Base-by-base conservation (phyloP, 768 basidiomycete genomes). In the Russula olivacea region DNA sequence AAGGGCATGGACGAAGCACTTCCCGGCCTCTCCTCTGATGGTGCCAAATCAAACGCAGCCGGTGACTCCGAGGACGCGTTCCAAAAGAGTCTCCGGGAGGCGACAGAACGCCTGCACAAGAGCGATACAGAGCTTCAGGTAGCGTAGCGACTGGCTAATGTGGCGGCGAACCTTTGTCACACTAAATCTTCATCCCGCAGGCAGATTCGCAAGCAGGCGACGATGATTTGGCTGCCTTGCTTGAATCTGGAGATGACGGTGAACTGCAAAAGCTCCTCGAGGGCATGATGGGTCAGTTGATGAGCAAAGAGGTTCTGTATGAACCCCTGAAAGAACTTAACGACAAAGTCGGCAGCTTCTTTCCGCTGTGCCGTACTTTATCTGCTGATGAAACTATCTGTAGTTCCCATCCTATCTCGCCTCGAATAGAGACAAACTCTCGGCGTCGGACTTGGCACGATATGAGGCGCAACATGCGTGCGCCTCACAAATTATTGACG, bases 261-360 rank as follows among this genome's bases (percentile, higher is more conserved):
- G 82, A 85, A 28, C 70, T 93, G 14, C 81, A 87, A 48, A 82
- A 79, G 0, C 75, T 93, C 64, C 78, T 96, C 10, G 91, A 94
- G 71, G 81, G 72, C 28, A 88, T 95, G 83, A 91, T 93, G 89
- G 76, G 80, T 23, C 83, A 87, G 72, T 77, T 93, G 28, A 86
- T 92, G 85, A 83, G 81, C 75, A 89, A 91, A 69, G 89, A 91
- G 0, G 77, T 93, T 3, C 74, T 95, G n/a, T 88, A 93, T 67
- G 91, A 93, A 50, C 93, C 93, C 0, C 71, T 95, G 61, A 90
- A 89, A 68, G 93, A 96, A 70, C 74, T 96, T 23, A 74, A 79
- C 17, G 83, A 86, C 17, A 87, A 87, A 71, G 90, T 88, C 64
- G 36, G 79, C 67, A 52, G 19, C 51, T 58, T 15, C 14, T 23